Conservation (phyloP, 2,329 filamentous ascomycete species). For the Chalaropsis ovoidea region DNA sequence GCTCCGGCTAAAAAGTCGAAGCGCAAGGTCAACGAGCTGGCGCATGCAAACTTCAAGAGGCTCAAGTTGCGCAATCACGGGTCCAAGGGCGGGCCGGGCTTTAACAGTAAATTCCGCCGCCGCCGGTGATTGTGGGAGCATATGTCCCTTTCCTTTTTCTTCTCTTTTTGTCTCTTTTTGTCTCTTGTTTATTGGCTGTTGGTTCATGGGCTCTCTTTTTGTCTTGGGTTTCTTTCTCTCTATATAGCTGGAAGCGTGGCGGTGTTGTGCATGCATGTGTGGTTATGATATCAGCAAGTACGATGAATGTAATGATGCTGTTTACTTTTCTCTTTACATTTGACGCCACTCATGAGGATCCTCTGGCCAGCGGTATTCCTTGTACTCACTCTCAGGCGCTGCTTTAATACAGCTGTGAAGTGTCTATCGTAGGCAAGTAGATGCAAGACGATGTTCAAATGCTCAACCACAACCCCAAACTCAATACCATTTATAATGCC, state of each 20-base stretch:
- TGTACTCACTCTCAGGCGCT: too few species aligned
- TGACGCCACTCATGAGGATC: neutral
- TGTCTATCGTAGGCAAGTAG: too few species aligned
- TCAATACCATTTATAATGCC: too few species aligned
- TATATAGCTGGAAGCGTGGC: constrained; percentile 1
- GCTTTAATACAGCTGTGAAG: too few species aligned
- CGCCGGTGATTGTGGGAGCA: constrained; percentile 31
- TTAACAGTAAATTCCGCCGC: constrained; percentile 49
- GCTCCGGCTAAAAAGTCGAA: constrained; percentile 37
- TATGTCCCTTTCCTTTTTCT: neutral
- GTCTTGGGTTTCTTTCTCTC: neutral
- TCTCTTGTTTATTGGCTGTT: neutral
- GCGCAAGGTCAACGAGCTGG: constrained; percentile 53
- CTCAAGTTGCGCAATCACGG: constrained; percentile 54
- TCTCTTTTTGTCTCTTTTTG: neutral
- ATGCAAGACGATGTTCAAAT: too few species aligned
- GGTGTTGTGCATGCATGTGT: neutral
- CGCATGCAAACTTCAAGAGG: constrained; percentile 56
- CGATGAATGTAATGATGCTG: neutral
- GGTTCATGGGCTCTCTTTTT: constrained; percentile 1
- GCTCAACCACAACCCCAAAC: too few species aligned
- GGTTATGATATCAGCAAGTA: constrained; percentile 3
- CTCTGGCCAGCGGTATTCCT: neutral
- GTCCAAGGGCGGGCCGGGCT: constrained; percentile 50
- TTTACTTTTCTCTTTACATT: neutral